phyloP scores from a whole-genome alignment of 345 rosid genomes.

The Pugionium dolabratum region DNA sequence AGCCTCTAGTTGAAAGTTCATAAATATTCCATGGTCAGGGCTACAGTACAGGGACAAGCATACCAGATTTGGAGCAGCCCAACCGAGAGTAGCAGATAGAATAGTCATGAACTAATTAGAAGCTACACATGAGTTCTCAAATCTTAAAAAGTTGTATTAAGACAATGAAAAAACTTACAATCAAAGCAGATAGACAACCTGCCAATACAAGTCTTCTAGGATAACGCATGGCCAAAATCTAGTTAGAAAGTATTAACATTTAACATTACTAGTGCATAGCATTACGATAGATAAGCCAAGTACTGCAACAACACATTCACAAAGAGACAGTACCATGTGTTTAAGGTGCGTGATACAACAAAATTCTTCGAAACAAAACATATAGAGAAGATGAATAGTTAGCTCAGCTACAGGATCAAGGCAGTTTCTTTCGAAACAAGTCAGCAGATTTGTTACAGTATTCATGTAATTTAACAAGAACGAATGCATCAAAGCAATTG shows the following conservation, averaged over 20 bases:
- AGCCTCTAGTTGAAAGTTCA: neutral
- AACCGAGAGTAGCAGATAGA: slow-evolving; percentile 78
- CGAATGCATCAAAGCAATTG: neutral
- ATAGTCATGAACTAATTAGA: slow-evolving; percentile 82
- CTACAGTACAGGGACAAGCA: neutral
- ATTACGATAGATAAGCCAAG: neutral
- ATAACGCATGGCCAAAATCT: slow-evolving; percentile 99
- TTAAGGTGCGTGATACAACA: neutral
- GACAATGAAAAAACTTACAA: slow-evolving; percentile 49
- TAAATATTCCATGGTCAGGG: neutral
- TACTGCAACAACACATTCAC: neutral
- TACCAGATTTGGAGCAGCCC: slow-evolving; percentile 97
- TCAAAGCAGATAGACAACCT: slow-evolving; percentile 78
- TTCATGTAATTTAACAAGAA: neutral
- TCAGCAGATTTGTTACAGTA: neutral
- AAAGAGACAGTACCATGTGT: neutral
- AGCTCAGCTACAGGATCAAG: neutral
- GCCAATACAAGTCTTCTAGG: slow-evolving; percentile 92
- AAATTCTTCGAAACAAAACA: neutral
- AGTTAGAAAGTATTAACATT: slow-evolving; percentile 1
- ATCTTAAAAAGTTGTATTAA: neutral
- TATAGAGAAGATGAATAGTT: neutral
- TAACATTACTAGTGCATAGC: neutral
- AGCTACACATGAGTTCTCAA: slow-evolving; percentile 9
- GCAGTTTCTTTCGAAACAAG: neutral